Percentiles rank a stretch among this genome's conserved stretches.
Conservation (phyloP, 1,139 yeast species). For the Candida sp. region DNA sequence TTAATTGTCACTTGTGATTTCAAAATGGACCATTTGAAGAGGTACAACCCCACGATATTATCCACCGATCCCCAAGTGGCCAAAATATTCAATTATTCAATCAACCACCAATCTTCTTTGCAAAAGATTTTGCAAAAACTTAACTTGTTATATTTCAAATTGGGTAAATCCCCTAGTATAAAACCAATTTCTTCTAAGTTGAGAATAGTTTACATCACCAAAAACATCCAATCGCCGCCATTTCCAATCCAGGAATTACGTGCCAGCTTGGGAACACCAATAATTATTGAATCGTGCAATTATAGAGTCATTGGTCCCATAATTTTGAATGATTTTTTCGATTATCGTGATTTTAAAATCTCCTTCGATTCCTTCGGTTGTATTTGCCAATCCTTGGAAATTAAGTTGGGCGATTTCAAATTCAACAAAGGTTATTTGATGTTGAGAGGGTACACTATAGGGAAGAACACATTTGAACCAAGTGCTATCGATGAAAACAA, state of each 20-base stretch:
- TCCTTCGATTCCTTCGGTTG: constrained; percentile 36
- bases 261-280: constrained; percentile 45
- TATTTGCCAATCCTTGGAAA: constrained; percentile 48
- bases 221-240: constrained; percentile 11
- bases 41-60: constrained; percentile 20
- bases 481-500: constrained; percentile 16
- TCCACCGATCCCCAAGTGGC: constrained; percentile 9
- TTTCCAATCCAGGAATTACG: constrained; percentile 22
- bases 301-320: constrained; percentile 55
- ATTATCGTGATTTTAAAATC: constrained; percentile 40
- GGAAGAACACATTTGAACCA: constrained; percentile 35
- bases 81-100: not conserved
- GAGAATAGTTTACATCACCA: constrained; percentile 39
- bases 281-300: constrained; percentile 50
- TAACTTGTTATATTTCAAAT: not conserved
- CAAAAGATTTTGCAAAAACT: not conserved
- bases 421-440: constrained; percentile 48
- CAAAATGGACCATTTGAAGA: constrained; percentile 10
- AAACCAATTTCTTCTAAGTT: constrained; percentile 12
- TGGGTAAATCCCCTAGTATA: constrained; percentile 19
- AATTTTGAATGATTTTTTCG: constrained; percentile 56
- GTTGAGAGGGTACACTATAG: constrained; percentile 66
- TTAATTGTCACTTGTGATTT: constrained; percentile 12
- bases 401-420: constrained; percentile 36
- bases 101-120: not conserved